These are phyloP conservation scores for Phytopythium aichiense DNA, from an alignment of 352 stramenopile genomes.

Conservation along the genomic window DNA sequence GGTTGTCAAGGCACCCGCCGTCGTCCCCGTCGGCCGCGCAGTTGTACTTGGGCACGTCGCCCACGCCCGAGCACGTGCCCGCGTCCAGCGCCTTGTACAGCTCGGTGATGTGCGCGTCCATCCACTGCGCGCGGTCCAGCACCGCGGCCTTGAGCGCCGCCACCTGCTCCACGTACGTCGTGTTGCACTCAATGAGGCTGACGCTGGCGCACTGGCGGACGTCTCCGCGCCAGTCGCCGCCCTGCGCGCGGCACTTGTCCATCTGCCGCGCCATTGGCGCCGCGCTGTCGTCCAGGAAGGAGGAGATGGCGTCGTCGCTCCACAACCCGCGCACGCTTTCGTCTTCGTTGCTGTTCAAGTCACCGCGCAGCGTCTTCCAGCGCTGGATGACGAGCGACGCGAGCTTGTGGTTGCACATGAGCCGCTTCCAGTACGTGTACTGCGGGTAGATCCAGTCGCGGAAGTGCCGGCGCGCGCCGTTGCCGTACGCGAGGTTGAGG, in stretches of 20 bases:
- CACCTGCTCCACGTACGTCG: slow-evolving; percentile 53
- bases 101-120: slow-evolving; percentile 63
- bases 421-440: slow-evolving; percentile 78
- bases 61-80: slow-evolving; percentile 54
- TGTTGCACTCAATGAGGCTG: slow-evolving; percentile 46
- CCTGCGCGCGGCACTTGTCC: slow-evolving; percentile 31
- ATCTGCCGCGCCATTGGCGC: slow-evolving; percentile 46
- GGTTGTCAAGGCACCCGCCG: slow-evolving; percentile 46
- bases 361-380: slow-evolving; percentile 60
- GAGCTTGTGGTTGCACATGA: slow-evolving; percentile 79
- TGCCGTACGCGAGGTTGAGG: slow-evolving; percentile 76
- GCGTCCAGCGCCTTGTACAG: slow-evolving; percentile 65
- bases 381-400: slow-evolving; percentile 65
- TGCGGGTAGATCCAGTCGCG: slow-evolving; percentile 70
- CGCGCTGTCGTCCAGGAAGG: slow-evolving; percentile 48
- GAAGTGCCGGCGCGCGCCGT: slow-evolving; percentile 48
- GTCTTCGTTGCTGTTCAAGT: slow-evolving; percentile 7
- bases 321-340: slow-evolving; percentile 26
- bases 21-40: slow-evolving; percentile 59
- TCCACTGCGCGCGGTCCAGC: slow-evolving; percentile 54
- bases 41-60: slow-evolving; percentile 63
- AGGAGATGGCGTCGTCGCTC: slow-evolving; percentile 44
- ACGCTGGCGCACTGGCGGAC: slow-evolving; percentile 54
- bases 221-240: slow-evolving; percentile 42
- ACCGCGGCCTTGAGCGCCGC: slow-evolving; percentile 38